phyloP scores from a whole-genome alignment of 2,329 filamentous ascomycete species.

The Calonectria pseudoturangicola region DNA sequence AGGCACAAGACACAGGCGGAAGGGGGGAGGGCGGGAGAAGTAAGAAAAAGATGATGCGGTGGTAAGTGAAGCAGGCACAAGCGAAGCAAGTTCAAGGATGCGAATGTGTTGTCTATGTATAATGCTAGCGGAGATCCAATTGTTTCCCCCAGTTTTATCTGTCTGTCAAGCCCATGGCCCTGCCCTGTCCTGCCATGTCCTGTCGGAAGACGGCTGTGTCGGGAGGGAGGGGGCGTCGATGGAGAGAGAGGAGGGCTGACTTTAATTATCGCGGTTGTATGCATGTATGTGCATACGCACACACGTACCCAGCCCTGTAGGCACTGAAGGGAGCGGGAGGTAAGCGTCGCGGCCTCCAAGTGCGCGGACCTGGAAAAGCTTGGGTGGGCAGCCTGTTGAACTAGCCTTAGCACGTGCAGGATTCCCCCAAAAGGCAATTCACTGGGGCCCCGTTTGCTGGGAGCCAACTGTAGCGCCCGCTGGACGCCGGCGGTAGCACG shows the following conservation, averaged over 20 bases:
- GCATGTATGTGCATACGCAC: background rate
- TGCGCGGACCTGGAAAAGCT: conserved; percentile 28
- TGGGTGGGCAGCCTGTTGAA: conserved; percentile 4
- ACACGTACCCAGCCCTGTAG: background rate
- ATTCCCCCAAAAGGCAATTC: conserved; percentile 26
- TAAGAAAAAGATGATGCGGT: background rate
- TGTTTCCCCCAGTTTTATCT: background rate
- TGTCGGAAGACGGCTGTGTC: conserved; percentile 9
- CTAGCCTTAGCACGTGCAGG: conserved; percentile 24
- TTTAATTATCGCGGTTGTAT: background rate
- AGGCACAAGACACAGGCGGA: background rate
- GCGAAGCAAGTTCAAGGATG: background rate
- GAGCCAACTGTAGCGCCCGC: background rate
- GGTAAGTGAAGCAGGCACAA: background rate
- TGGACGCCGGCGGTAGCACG: background rate
- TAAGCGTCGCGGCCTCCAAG: background rate
- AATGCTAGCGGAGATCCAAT: too few species aligned
- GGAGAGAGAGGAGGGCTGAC: background rate
- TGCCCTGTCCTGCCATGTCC: background rate
- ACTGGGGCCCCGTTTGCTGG: conserved; percentile 1
- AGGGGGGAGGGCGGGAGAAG: background rate
- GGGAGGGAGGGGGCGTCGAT: background rate
- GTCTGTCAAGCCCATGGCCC: background rate
- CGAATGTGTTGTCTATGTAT: too few species aligned
- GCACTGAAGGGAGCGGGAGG: background rate